Evolutionary conservation across 768 basidiomycete genomes (phyloP).

Genomic region (Boletus sensibilis): DNA sequence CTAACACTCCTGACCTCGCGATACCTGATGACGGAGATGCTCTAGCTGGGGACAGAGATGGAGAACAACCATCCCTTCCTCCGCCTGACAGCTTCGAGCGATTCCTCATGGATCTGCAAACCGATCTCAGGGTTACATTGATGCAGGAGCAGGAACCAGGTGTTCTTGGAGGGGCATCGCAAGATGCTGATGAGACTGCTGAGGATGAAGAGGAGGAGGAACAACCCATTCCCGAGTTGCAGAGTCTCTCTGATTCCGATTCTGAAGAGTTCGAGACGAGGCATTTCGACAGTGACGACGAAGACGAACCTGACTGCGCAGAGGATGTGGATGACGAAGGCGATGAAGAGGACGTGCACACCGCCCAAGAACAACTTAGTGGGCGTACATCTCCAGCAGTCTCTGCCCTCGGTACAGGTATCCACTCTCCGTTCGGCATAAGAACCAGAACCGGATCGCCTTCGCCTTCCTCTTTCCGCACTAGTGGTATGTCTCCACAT

Average conservation of each 20-base stretch:
- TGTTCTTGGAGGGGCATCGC: conserved; percentile 3
- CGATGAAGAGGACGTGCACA: conserved; percentile 26
- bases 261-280: conserved; percentile 29
- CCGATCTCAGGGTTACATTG: conserved; percentile 65
- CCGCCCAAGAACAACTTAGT: conserved; percentile 22
- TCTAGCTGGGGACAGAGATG: conserved; percentile 10
- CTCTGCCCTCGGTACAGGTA: conserved; percentile 19
- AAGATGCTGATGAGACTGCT: conserved; percentile 5
- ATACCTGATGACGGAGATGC: conserved; percentile 4
- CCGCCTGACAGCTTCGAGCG: conserved; percentile 75
- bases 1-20: conserved; percentile 11
- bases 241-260: conserved; percentile 23
- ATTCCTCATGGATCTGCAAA: conserved; percentile 76
- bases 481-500: neutral
- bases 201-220: conserved; percentile 19
- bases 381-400: conserved; percentile 28
- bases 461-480: conserved; percentile 6
- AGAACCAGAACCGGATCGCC: conserved; percentile 1
- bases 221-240: conserved; percentile 25
- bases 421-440: conserved; percentile 10
- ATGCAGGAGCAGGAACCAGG: conserved; percentile 36
- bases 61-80: conserved; percentile 30
- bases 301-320: conserved; percentile 31
- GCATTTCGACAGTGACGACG: conserved; percentile 20
- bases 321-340: conserved; percentile 30